Evolutionary conservation across 1,139 yeast species (phyloP), one percentile per base, ranked within the genome.

Genomic region (Hyphopichia burtonii): DNA sequence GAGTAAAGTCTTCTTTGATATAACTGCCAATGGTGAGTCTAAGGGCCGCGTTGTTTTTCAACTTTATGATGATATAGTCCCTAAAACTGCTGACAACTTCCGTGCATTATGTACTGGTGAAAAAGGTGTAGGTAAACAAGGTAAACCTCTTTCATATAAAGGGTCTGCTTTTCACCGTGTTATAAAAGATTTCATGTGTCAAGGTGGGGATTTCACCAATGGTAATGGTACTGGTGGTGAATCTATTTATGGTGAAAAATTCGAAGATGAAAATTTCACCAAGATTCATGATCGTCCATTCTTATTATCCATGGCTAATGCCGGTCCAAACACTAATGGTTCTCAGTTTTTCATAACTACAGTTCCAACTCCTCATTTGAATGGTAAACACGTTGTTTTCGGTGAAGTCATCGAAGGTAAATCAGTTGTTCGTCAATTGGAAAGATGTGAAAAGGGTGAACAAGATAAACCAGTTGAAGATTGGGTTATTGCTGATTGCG

Each of bases 191-290:
- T 90, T 90, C 61, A 91, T 91, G 97, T 78, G 87, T 55, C 98
- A 90, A 68, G 97, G 97, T 62, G 99, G 99, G 56, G 99, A 93
- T 60, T 91, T 91, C 71, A 90, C 97, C 36, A 82, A 80, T 49
- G 88, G 86, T 19, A 72, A 86, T 52, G 98, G 98, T 25, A 86
- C 93, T 31, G 98, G 98, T 35, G 98, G 98, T 42, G 95, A 86
- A 64, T 86, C 96, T 25, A 91, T 90, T 52, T 93, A 91, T 61
- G 98, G 98, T 14, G 96, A 87, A 55, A 90, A 88, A 65, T 93
- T 93, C 59, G 95, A 86, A 59, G 99, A 93, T 61, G 99, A 93
- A 66, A 86, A 85, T 65, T 91, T 93, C 63, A 66, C 75, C 44
- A 65, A 80, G 52, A 76, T 76, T 51, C 98, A 93, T 61, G 91